Conservation (phyloP, 768 basidiomycete species). For the Floccularia luteovirens region DNA sequence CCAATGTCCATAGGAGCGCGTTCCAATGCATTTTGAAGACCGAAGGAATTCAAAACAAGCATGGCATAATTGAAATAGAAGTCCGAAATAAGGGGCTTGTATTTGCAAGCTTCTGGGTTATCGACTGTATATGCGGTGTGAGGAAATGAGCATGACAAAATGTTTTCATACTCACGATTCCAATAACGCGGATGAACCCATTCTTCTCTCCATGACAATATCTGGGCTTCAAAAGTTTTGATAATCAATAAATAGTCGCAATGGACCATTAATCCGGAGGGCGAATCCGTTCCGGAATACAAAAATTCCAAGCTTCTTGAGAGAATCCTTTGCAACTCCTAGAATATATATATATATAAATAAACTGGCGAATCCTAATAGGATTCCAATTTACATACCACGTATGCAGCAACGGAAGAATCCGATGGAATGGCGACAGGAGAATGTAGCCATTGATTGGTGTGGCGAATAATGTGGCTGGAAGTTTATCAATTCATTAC, state of each 20-base stretch:
- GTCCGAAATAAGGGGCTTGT: conserved; percentile 44
- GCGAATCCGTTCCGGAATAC: conserved; percentile 73
- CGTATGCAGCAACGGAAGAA: conserved; percentile 64
- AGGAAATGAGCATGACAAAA: conserved; percentile 1
- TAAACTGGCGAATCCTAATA: conserved; percentile 1
- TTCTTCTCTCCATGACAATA: conserved; percentile 49
- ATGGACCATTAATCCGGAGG: conserved; percentile 77
- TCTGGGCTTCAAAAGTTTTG: conserved; percentile 78
- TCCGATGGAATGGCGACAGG: conserved; percentile 61
- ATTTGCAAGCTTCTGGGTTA: conserved; percentile 20
- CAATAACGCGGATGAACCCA: conserved; percentile 34
- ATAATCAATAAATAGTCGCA: conserved; percentile 82
- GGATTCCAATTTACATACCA: conserved; percentile 37
- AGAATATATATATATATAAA: conserved; percentile 9
- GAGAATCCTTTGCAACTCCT: conserved; percentile 86
- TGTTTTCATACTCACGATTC: conserved; percentile 15
- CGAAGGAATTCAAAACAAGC: conserved; percentile 92
- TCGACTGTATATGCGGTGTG: conserved; percentile 14
- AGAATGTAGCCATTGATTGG: conserved; percentile 64
- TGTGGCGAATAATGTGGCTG: conserved; percentile 85
- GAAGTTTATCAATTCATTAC: conserved; percentile 4
- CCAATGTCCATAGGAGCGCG: conserved; percentile 62
- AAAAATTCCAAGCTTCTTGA: conserved; percentile 86
- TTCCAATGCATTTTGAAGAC: conserved; percentile 93
- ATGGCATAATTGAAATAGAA: conserved; percentile 84